Base-by-base conservation (phyloP, 495 filamentous ascomycete species). In the Neurospora intermedia region DNA sequence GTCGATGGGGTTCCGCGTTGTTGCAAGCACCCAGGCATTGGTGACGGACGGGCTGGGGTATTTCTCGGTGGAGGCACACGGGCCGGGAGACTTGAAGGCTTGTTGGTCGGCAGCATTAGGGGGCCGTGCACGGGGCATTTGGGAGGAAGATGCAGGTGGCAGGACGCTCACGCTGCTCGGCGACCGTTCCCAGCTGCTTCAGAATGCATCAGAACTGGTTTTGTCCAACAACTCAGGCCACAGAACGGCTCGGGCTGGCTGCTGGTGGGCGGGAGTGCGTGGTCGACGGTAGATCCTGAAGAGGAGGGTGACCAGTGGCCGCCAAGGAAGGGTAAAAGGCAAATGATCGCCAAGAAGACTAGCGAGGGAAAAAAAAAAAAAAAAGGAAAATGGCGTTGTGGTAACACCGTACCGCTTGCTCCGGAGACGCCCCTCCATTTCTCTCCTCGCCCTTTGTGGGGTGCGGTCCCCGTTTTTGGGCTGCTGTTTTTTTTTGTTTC, bases 331-430 rank as follows among this genome's bases (percentile, higher is more conserved):
- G 69, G 31, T n/a, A 23, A 31, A 38, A 38, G 15, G 18, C 35
- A 41, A 38, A n/a, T 69, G 31, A 69, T 69, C 39, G 16, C 31
- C 31, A 69, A 69, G 40, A 38, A 69, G n/a, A n/a, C 13, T 70
- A 45, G 41, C 38, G 69, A 70, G n/a, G 7, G 6, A 39, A 39
- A 39, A 20, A 20, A 39, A 39, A 39, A 39, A 39, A 46, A 70
- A 78, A 77, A 76, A 74, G 72, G 70, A 78, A 70, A 80, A 77
- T 79, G 77, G 78, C 73, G 73, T 76, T 77, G 54, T 62, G 31
- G 54, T 23, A 35, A 31, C 54, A 16, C 54, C 54, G 54, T 62
- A 62, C 76, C 78, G 79, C 79, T 79, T 72, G 70, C 75, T 80
- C 79, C 76, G 77, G 78, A 78, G 76, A 80, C 79, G 70, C 77